phyloP scores from a whole-genome alignment of 805 yeast species.

The Debaryomyces castellii region DNA sequence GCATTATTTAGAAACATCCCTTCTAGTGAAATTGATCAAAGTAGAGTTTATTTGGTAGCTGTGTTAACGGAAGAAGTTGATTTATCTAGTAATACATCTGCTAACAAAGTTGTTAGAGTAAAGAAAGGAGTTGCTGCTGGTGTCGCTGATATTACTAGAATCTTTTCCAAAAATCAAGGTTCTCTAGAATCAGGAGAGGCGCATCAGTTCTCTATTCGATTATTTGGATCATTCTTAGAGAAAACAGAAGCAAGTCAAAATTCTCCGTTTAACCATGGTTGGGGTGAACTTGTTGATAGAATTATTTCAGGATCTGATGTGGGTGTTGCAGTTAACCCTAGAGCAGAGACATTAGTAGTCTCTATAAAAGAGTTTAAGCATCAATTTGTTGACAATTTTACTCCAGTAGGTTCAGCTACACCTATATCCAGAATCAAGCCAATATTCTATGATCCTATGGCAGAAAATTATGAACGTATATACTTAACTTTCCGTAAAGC shows the following conservation, averaged over 20 bases:
- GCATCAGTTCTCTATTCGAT: conserved; percentile 67
- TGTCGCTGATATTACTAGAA: conserved; percentile 78
- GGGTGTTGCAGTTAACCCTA: conserved; percentile 79
- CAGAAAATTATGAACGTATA: conserved; percentile 57
- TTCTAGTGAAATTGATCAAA: conserved; percentile 57
- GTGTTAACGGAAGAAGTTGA: conserved; percentile 69
- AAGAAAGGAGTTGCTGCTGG: conserved; percentile 88
- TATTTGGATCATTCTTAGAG: conserved; percentile 68
- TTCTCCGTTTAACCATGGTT: conserved; percentile 52
- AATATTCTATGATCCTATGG: conserved; percentile 62
- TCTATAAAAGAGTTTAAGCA: conserved; percentile 73
- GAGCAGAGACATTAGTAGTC: conserved; percentile 69
- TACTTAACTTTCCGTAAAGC: conserved; percentile 59
- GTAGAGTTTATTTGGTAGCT: conserved; percentile 74
- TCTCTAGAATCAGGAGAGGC: conserved; percentile 60
- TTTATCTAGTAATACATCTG: conserved; percentile 31
- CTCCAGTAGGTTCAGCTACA: conserved; percentile 32
- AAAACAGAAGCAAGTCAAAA: conserved; percentile 24
- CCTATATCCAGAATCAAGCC: conserved; percentile 69
- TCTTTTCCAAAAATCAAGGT: conserved; percentile 66
- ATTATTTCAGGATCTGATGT: conserved; percentile 71
- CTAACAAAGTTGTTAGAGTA: conserved; percentile 38
- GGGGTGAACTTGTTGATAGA: conserved; percentile 85
- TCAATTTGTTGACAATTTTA: conserved; percentile 24
- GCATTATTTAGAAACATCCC: conserved; percentile 80